Evolutionary conservation across 768 basidiomycete genomes (phyloP), one percentile per base, ranked within the genome.

Genomic region (Rhizopogon sp.): DNA sequence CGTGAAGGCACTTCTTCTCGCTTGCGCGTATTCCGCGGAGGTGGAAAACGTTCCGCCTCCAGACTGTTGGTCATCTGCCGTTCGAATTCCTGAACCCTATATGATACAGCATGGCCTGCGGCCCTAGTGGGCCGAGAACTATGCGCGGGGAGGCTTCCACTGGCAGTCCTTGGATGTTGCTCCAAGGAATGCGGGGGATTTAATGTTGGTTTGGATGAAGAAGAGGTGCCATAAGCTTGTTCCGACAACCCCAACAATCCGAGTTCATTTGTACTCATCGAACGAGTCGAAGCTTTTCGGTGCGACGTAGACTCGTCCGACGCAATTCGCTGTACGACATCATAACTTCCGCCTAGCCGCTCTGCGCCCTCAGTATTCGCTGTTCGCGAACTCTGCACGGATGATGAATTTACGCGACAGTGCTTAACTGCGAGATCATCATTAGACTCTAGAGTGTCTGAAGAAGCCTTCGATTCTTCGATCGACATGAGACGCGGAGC

Each of bases 351-450:
- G 2, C 79, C 85, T 62, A 90, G 77, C 54, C 76, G 72, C 61
- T 90, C 89, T 53, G 88, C 79, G 8, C 75, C 78, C 50, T 81
- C 86, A 31, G 88, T 84, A 64, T 90, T 80, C 7, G 87, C 82
- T 11, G 90, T 90, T 46, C 72, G 64, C 66, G 64, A 81, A 56
- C 62, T 88, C 77, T 66, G 82, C 70, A 78, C 74, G 59, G 66
- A 87, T 77, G 45, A 50, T 43, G 65, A 72, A 66, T 74, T 55
- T 58, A 69, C 69, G 58, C 66, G 64, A 61, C 63, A 67, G 56
- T 75, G 71, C 40, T 46, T 53, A 52, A 50, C 57, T 50, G 60
- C 52, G 35, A 52, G 55, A 42, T 22, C 56, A 45, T 51, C 53
- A 44, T 54, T 52, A 11, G 64, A 65, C 33, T 57, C 43, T 3